These are phyloP conservation scores for Hypericum androsaemum DNA, from an alignment of 345 rosid species.

Conservation along the genomic window DNA sequence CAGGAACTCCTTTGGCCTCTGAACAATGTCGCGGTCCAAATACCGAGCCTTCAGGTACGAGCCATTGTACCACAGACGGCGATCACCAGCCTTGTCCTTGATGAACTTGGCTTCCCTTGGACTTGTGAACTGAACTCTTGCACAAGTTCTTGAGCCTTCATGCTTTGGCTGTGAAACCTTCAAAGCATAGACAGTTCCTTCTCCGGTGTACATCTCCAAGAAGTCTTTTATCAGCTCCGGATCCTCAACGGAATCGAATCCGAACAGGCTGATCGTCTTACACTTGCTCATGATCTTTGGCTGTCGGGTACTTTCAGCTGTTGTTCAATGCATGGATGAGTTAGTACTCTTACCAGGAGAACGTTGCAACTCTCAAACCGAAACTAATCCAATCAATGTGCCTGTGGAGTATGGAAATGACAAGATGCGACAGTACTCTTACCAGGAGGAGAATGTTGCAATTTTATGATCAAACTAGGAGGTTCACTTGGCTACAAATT, in stretches of 20 bases:
- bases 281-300: slow-evolving; percentile 15
- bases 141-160: slow-evolving; percentile 14
- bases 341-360: too few species aligned
- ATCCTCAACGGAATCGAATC: slow-evolving; percentile 10
- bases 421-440: too few species aligned
- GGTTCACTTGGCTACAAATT: too few species aligned
- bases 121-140: slow-evolving; percentile 21
- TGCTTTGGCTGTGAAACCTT: slow-evolving; percentile 4
- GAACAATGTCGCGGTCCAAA: slow-evolving; percentile 5
- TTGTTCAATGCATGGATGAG: too few species aligned
- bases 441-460: too few species aligned
- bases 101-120: not conserved
- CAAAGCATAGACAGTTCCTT: slow-evolving; percentile 11
- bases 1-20: not conserved
- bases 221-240: slow-evolving; percentile 11
- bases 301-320: too few species aligned
- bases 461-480: too few species aligned
- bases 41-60: slow-evolving; percentile 16
- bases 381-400: too few species aligned
- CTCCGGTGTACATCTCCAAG: slow-evolving; percentile 13
- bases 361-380: too few species aligned
- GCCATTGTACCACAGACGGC: slow-evolving; percentile 14
- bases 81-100: not conserved
- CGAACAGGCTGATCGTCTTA: slow-evolving; percentile 13
- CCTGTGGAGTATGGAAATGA: too few species aligned